Base-by-base conservation (phyloP, 2,329 filamentous ascomycete genomes). In the Trichophyton equinum region DNA sequence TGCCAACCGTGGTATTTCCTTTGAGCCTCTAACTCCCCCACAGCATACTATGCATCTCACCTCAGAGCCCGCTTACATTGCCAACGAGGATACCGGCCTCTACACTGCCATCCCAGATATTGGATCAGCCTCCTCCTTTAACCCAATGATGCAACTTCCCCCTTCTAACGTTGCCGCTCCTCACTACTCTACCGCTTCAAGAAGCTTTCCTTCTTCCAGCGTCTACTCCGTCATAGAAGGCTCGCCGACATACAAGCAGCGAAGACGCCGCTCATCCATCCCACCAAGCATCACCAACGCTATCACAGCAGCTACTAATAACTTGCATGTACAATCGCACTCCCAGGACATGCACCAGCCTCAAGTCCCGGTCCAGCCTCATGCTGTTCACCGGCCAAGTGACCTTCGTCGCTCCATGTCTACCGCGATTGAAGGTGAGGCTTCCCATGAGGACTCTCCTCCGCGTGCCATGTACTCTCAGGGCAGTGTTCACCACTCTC, bases 211-310 rank as follows among this genome's bases (percentile, higher is more conserved):
- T 67, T 78, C 80, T 59, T 87, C 86, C 74, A 95, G 90, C 72
- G 88, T 94, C 67, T 96, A 95, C 79, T 92, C 90, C 57, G 91
- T 96, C 57, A 94, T 97, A 71, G 94, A 99, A 78, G 94, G 94
- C 57, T 99, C 94, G 30, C 94, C 94, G 11, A 97, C 94, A 42
- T 99, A 99, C 79, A 99, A 99, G 82, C 94, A 97, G 79, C 85
- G 94, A 68, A 84, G 94, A 73, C 85, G 94, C 67, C 88, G 94
- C 64, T 96, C 94, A 40, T 97, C 92, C 47, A 90, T 97, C 64
- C 91, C 92, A 25, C 87, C 89, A 11, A 84, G 87, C 66, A 84
- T 91, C 72, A 85, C 87, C 63, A 83, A 86, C 64, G 84, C 84
- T 57, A 82, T 86, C n/a, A 81, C 83, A 55, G 78, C 81, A 22